Conservation (phyloP, 148 eudicot species). For the Heliamphora exappendiculata region DNA sequence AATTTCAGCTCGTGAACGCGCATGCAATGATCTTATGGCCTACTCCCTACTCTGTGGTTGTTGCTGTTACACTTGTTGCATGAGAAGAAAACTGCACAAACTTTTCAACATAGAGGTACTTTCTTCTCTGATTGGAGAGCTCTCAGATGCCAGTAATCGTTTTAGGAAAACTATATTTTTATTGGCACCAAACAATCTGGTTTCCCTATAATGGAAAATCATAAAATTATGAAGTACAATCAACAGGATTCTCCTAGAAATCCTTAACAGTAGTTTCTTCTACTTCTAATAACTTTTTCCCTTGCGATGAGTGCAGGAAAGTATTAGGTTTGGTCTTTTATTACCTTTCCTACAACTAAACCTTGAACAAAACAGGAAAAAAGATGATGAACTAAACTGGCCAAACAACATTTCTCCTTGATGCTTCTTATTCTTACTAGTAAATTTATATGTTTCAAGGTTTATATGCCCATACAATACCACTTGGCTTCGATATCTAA, state of each 20-base stretch:
- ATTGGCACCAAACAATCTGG: not conserved
- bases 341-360: too few relatives aligned
- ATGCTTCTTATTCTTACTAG: too few relatives aligned
- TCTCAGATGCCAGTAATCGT: not conserved
- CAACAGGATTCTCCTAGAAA: not conserved
- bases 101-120: conserved; percentile 27
- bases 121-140: not conserved
- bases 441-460: too few relatives aligned
- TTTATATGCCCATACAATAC: too few relatives aligned
- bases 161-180: not conserved
- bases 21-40: conserved; percentile 23
- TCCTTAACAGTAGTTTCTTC: not conserved
- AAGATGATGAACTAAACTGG: too few relatives aligned
- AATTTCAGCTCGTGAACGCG: conserved; percentile 21
- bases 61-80: conserved; percentile 31
- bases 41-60: conserved; percentile 25
- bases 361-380: too few relatives aligned
- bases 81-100: conserved; percentile 23
- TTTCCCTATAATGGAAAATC: not conserved
- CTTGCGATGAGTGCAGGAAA: too few relatives aligned
- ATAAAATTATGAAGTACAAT: not conserved
- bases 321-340: too few relatives aligned
- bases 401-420: too few relatives aligned
- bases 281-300: too few relatives aligned
- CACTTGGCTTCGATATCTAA: too few relatives aligned